phyloP scores from a whole-genome alignment of 805 yeast species.

The Grigorovia jiainica region DNA sequence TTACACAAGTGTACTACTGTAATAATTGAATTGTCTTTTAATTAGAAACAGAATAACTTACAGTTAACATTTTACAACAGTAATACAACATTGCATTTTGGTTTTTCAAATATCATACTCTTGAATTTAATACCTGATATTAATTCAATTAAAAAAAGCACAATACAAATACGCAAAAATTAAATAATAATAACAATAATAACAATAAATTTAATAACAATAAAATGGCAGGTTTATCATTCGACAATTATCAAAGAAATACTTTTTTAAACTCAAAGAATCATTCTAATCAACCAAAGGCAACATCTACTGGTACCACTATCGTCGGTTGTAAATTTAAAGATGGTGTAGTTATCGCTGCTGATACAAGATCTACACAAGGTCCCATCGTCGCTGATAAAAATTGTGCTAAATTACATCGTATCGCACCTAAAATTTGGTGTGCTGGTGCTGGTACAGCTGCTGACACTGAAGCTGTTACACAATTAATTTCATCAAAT shows the following conservation, averaged over 20 bases:
- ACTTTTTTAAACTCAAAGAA: conserved; percentile 63
- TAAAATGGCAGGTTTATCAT: conserved; percentile 78
- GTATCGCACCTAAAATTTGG: conserved; percentile 88
- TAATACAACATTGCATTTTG: too few relatives aligned
- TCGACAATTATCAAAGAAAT: conserved; percentile 91
- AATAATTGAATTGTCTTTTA: too few relatives aligned
- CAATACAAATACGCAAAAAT: too few relatives aligned
- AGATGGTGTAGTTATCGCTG: conserved; percentile 95
- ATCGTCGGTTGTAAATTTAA: conserved; percentile 92
- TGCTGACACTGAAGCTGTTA: conserved; percentile 97
- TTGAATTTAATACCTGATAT: too few relatives aligned
- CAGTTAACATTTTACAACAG: too few relatives aligned
- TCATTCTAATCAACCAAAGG: conserved; percentile 58
- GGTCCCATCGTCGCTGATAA: conserved; percentile 97
- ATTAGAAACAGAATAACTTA: too few relatives aligned
- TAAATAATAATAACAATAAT: too few relatives aligned
- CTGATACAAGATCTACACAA: conserved; percentile 96
- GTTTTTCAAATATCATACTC: too few relatives aligned
- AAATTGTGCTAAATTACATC: conserved; percentile 91
- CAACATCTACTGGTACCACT: conserved; percentile 98
- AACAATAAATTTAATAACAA: background rate
- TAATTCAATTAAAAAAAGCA: too few relatives aligned
- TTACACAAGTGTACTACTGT: too few relatives aligned
- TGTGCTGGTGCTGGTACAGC: conserved; percentile 99
- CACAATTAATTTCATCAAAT: conserved; percentile 84